A percentile compares a stretch with the other conserved stretches of the same genome.
phyloP scores from a whole-genome alignment of 139 green algal genomes.

The Monoraphidium neglectum region DNA sequence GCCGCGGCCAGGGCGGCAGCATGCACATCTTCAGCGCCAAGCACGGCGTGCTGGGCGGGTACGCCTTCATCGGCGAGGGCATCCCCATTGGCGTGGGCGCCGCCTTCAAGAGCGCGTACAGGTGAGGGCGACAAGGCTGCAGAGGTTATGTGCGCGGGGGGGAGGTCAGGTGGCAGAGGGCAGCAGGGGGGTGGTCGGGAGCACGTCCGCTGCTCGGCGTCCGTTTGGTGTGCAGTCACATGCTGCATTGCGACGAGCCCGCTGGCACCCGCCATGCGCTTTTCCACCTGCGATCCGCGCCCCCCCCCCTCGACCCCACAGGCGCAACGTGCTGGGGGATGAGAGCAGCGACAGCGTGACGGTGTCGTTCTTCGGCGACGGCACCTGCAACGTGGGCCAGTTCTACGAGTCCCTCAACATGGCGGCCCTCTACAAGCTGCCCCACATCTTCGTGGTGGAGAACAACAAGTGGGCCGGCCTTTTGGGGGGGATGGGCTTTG shows the following conservation, averaged over 20 bases:
- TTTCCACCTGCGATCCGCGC: neutral
- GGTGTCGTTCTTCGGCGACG: slow-evolving; percentile 95
- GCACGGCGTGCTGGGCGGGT: slow-evolving; percentile 91
- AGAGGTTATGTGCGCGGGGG: no score
- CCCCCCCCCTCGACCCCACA: slow-evolving; percentile 17
- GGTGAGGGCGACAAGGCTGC: no score
- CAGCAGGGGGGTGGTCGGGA: no score
- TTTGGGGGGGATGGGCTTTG: no score
- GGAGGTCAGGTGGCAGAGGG: no score
- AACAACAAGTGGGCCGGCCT: slow-evolving; percentile 96
- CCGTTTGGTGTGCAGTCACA: no score
- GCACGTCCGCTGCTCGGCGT: no score
- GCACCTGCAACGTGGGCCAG: slow-evolving; percentile 97
- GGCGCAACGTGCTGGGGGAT: slow-evolving; percentile 74
- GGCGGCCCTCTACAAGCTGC: slow-evolving; percentile 96
- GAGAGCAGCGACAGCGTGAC: slow-evolving; percentile 80
- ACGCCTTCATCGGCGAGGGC: slow-evolving; percentile 98
- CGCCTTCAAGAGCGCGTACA: slow-evolving; percentile 92
- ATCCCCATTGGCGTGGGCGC: slow-evolving; percentile 95
- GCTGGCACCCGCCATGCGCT: neutral
- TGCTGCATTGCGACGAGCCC: no score
- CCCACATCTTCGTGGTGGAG: slow-evolving; percentile 98
- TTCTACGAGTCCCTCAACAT: slow-evolving; percentile 99
- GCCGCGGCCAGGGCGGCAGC: slow-evolving; percentile 93
- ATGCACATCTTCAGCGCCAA: slow-evolving; percentile 99